Conservation (phyloP, 805 yeast species). For the Barnettozyma vustinii region DNA sequence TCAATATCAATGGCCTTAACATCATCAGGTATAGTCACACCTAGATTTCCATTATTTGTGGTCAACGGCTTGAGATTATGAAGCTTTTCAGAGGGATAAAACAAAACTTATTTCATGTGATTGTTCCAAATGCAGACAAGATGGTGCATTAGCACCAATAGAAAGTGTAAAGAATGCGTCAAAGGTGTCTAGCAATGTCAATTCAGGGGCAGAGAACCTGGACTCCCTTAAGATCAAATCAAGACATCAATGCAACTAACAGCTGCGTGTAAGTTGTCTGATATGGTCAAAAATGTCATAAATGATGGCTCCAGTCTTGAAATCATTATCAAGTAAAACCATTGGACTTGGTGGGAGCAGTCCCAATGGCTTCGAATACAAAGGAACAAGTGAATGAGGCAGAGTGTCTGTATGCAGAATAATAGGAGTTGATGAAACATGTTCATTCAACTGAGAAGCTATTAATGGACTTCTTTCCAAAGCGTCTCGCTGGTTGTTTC, state of each 20-base stretch:
- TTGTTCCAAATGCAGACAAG: conserved; percentile 13
- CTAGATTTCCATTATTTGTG: not conserved
- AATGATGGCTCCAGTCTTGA: conserved; percentile 10
- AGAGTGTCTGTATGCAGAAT: conserved; percentile 16
- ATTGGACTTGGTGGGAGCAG: conserved; percentile 10
- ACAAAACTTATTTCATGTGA: conserved; percentile 13
- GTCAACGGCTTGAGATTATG: conserved; percentile 4
- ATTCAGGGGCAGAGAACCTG: conserved; percentile 14
- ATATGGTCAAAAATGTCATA: conserved; percentile 15
- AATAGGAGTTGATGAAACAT: conserved; percentile 15
- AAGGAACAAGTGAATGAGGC: conserved; percentile 20
- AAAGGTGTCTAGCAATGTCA: conserved; percentile 16
- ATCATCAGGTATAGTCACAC: not conserved
- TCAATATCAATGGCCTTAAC: not conserved
- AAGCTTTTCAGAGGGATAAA: conserved; percentile 12
- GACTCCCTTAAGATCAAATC: conserved; percentile 15
- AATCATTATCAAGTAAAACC: conserved; percentile 18
- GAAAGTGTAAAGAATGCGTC: conserved; percentile 12
- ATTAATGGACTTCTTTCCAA: too few species aligned
- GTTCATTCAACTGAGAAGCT: too few species aligned
- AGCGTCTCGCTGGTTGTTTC: not conserved
- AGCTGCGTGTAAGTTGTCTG: conserved; percentile 12
- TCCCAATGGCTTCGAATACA: conserved; percentile 1
- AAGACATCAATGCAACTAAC: conserved; percentile 16
- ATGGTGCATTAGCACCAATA: conserved; percentile 7